These are phyloP conservation scores for Hirschioporus abietinus DNA, from an alignment of 768 basidiomycete species.

Conservation along the genomic window DNA sequence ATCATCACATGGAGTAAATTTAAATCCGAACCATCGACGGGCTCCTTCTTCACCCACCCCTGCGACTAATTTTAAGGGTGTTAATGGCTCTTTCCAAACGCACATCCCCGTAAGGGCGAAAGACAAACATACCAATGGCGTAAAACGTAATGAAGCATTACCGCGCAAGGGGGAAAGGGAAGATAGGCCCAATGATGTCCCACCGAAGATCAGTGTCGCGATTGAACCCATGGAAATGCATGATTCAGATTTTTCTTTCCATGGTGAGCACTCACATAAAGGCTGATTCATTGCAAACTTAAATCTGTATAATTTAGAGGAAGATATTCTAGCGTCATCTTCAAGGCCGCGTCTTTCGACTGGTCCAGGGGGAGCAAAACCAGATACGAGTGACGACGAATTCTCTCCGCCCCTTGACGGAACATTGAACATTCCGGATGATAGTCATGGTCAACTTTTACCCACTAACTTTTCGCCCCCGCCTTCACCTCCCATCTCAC, in stretches of 20 bases:
- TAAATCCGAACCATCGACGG: neutral
- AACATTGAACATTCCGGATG: conserved; percentile 4
- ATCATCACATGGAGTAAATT: neutral
- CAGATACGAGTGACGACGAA: conserved; percentile 12
- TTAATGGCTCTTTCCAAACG: neutral
- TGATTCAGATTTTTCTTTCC: neutral
- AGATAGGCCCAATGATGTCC: neutral
- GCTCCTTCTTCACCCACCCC: neutral
- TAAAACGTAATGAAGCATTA: neutral
- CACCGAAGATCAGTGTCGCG: neutral
- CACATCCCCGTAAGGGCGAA: neutral
- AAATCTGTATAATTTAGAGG: neutral
- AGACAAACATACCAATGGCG: neutral
- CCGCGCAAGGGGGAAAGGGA: neutral
- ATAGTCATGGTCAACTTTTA: conserved; percentile 2
- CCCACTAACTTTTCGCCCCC: conserved; percentile 19
- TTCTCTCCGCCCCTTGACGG: conserved; percentile 8
- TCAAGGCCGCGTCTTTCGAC: neutral
- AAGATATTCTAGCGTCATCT: neutral
- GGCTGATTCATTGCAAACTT: neutral
- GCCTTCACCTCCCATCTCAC: conserved; percentile 26
- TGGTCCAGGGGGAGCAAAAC: neutral
- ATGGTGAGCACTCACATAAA: neutral
- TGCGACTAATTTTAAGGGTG: neutral
- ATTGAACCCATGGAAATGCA: neutral